These are phyloP conservation scores for Saccharum officinarum DNA, from an alignment of 176 grass and related monocot species.

Conservation along the genomic window DNA sequence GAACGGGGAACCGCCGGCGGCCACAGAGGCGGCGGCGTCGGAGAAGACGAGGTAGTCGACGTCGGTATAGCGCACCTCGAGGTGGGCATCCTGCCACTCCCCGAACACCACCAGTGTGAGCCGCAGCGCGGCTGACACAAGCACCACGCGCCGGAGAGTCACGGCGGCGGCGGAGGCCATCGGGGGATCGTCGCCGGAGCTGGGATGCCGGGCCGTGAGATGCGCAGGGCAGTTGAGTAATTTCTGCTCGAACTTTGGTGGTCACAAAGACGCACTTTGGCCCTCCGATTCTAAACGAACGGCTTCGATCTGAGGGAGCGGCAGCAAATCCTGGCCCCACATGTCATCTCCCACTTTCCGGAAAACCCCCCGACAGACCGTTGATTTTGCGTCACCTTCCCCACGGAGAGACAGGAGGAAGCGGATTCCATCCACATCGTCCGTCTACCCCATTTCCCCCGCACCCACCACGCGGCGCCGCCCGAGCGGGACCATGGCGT, in stretches of 20 bases:
- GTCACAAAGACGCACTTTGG: background rate
- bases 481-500: constrained; percentile 41
- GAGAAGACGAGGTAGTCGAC: constrained; percentile 97
- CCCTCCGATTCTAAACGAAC: constrained; percentile 1
- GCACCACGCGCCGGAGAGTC: constrained; percentile 48
- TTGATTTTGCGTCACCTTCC: background rate
- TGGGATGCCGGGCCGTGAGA: background rate
- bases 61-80: constrained; percentile 90
- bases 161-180: constrained; percentile 29
- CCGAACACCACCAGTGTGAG: constrained; percentile 58
- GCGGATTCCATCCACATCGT: constrained; percentile 27
- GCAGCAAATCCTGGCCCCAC: background rate
- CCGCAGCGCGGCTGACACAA: constrained; percentile 56
- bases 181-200: constrained; percentile 16
- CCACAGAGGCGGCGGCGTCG: constrained; percentile 76
- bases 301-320: background rate
- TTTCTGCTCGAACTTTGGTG: background rate
- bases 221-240: constrained; percentile 29
- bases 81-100: constrained; percentile 92
- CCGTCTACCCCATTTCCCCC: background rate
- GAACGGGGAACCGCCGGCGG: constrained; percentile 70
- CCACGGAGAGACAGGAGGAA: background rate
- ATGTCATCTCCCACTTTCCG: background rate
- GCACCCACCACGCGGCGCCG: constrained; percentile 34
- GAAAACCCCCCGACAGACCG: background rate